Percentiles rank a stretch among this genome's conserved stretches.
These are phyloP conservation scores for Colletotrichum filicis DNA, from an alignment of 2,329 filamentous ascomycete species.

Conservation along the genomic window DNA sequence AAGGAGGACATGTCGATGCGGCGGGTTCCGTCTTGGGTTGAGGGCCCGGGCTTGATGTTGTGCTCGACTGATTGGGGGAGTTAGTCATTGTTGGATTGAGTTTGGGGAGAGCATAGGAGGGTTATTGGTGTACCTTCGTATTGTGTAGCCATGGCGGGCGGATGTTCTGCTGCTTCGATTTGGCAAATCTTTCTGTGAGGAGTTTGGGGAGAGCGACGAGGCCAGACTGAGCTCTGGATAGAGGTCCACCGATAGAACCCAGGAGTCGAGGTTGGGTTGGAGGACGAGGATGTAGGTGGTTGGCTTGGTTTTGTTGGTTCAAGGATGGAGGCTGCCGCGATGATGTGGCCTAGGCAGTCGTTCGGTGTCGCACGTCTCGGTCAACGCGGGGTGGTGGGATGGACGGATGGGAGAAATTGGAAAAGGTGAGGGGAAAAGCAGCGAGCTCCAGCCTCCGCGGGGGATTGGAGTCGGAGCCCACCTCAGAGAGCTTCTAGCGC, in stretches of 20 bases:
- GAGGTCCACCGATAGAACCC: too few species aligned
- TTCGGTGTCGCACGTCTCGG: conserved; percentile 32
- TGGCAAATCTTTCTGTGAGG: neutral
- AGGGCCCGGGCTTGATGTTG: conserved; percentile 62
- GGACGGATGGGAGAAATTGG: neutral
- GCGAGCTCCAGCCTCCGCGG: neutral
- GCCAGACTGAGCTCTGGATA: neutral
- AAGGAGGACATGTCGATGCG: conserved; percentile 74
- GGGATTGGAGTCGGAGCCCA: neutral
- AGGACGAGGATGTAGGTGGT: neutral
- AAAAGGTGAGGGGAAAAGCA: neutral
- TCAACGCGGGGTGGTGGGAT: conserved; percentile 5
- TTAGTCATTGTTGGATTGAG: conserved; percentile 15
- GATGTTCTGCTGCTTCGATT: neutral
- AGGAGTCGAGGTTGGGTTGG: neutral
- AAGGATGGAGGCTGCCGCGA: conserved; percentile 28
- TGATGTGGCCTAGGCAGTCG: conserved; percentile 34
- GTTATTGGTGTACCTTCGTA: conserved; percentile 60
- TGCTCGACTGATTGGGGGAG: conserved; percentile 65
- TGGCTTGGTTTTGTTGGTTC: neutral
- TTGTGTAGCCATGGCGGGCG: conserved; percentile 61
- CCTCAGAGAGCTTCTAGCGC: neutral
- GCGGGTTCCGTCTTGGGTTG: conserved; percentile 56
- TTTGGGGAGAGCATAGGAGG: conserved; percentile 17
- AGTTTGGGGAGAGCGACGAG: neutral